These are phyloP conservation scores for Sporopachydermia quercuum DNA, from an alignment of 805 yeast genomes.

Conservation along the genomic window DNA sequence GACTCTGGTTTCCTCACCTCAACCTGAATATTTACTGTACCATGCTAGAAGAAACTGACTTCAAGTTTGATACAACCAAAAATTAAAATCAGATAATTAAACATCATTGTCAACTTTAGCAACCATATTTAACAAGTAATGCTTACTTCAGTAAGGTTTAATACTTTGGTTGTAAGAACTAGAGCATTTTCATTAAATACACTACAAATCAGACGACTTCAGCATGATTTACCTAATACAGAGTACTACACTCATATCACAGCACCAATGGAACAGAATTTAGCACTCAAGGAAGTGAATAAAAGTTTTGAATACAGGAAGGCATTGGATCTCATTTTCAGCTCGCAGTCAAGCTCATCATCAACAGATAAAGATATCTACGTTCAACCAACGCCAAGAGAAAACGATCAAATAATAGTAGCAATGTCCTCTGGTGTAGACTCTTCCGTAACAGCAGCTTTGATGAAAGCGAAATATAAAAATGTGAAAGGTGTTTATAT, in stretches of 20 bases:
- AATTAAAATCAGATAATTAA: too few relatives aligned
- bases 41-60: too few relatives aligned
- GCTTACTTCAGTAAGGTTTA: too few relatives aligned
- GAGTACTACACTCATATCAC: background rate
- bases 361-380: background rate
- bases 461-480: conserved; percentile 36
- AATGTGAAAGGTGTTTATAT: conserved; percentile 76
- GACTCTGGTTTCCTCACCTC: too few relatives aligned
- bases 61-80: too few relatives aligned
- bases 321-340: background rate
- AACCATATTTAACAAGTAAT: too few relatives aligned
- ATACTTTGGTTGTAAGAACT: too few relatives aligned
- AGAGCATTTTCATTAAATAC: too few relatives aligned
- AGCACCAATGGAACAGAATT: background rate
- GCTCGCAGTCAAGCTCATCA: background rate
- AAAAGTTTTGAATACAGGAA: background rate
- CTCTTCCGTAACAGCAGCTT: conserved; percentile 74
- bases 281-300: background rate
- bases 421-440: conserved; percentile 98
- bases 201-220: too few relatives aligned
- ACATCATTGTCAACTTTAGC: too few relatives aligned
- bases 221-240: background rate
- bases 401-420: conserved; percentile 49
- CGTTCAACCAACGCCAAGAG: conserved; percentile 25
- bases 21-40: too few relatives aligned